Conservation (phyloP, 495 filamentous ascomycete genomes). For the Penicillium angulare region DNA sequence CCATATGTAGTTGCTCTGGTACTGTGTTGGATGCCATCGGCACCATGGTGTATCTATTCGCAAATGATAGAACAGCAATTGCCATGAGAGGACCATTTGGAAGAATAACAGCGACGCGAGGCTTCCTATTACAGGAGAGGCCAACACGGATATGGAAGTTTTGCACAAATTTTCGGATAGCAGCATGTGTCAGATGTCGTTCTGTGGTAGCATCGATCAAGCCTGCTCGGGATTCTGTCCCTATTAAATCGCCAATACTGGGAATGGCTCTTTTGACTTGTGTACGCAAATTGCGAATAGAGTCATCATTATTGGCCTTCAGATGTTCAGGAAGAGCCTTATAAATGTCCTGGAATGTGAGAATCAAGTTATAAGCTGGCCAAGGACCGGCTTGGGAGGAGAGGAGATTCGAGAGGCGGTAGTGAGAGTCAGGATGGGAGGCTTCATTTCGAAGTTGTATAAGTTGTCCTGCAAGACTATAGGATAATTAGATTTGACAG, state of each 20-base stretch:
- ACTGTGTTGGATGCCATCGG: slow-evolving; percentile 20
- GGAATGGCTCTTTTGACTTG: slow-evolving; percentile 12
- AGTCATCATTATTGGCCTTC: slow-evolving; percentile 11
- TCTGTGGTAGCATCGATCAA: slow-evolving; percentile 13
- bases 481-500: slow-evolving; percentile 2
- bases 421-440: slow-evolving; percentile 7
- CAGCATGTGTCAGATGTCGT: slow-evolving; percentile 9
- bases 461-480: slow-evolving; percentile 14
- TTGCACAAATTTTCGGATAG: slow-evolving; percentile 15
- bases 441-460: slow-evolving; percentile 11
- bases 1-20: slow-evolving; percentile 20
- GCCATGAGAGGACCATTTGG: slow-evolving; percentile 20
- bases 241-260: slow-evolving; percentile 6
- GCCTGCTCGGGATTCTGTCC: slow-evolving; percentile 12
- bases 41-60: slow-evolving; percentile 19
- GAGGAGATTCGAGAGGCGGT: slow-evolving; percentile 8
- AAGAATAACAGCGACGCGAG: slow-evolving; percentile 18
- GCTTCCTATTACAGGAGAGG: slow-evolving; percentile 14
- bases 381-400: slow-evolving; percentile 9
- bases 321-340: slow-evolving; percentile 9
- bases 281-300: slow-evolving; percentile 3
- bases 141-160: slow-evolving; percentile 12
- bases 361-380: slow-evolving; percentile 7
- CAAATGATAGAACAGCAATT: slow-evolving; percentile 15
- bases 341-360: slow-evolving; percentile 14